Evolutionary conservation across 192 early-diverging fungal species (phyloP).

Genomic region (Podochytrium sp.): DNA sequence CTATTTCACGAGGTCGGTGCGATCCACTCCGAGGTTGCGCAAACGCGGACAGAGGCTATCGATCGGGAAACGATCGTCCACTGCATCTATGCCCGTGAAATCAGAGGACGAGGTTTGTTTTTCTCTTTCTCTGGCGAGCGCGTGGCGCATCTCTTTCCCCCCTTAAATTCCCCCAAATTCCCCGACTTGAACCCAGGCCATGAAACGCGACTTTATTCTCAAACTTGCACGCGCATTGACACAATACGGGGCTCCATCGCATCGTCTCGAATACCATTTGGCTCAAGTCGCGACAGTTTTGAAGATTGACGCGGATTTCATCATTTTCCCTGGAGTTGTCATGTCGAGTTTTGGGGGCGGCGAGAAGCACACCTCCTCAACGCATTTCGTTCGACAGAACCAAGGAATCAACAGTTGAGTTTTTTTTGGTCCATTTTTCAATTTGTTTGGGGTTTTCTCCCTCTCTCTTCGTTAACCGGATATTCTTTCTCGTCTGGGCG

Average conservation of each 20-base stretch:
- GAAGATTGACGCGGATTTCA: constrained; percentile 39
- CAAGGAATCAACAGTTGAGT: constrained; percentile 50
- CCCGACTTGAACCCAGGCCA: constrained; percentile 2
- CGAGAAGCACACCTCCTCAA: constrained; percentile 29
- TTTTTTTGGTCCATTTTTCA: too few relatives aligned
- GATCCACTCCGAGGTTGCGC: too few relatives aligned
- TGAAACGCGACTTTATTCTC: constrained; percentile 50
- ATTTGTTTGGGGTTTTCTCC: not conserved
- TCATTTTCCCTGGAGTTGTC: constrained; percentile 44
- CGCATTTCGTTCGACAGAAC: constrained; percentile 42
- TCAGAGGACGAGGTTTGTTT: not conserved
- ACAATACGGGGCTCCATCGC: constrained; percentile 47
- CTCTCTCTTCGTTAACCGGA: not conserved
- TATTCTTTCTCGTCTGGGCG: too few relatives aligned
- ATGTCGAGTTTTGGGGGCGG: constrained; percentile 42
- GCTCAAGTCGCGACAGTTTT: constrained; percentile 37
- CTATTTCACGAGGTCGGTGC: too few relatives aligned
- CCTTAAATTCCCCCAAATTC: not conserved
- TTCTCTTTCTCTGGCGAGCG: too few relatives aligned
- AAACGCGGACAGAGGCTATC: too few relatives aligned
- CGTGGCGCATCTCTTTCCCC: too few relatives aligned
- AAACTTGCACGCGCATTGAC: constrained; percentile 43
- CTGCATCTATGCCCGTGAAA: not conserved
- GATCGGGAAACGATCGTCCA: not conserved
- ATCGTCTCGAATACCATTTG: constrained; percentile 53